Conservation (phyloP, 345 rosid genomes). For the Laguncularia racemosa region DNA sequence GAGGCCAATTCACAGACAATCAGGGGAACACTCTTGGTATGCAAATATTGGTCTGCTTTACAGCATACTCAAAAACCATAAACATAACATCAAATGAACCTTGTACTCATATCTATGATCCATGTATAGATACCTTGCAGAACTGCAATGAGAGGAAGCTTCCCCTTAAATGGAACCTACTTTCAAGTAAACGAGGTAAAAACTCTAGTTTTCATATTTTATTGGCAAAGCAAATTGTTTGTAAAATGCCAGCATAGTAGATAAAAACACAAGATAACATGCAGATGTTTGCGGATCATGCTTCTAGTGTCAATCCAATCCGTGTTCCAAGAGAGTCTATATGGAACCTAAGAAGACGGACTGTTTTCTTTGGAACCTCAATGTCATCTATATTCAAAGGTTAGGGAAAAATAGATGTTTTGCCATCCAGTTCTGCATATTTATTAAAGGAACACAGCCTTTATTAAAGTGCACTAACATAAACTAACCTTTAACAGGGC, state of each 20-base stretch:
- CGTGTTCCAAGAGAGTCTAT: slow-evolving; percentile 67
- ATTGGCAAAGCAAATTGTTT: not conserved
- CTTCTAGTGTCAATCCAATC: slow-evolving; percentile 67
- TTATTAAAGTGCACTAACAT: slow-evolving; percentile 12
- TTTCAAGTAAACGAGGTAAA: slow-evolving; percentile 91
- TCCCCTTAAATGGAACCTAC: slow-evolving; percentile 90
- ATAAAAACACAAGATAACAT: slow-evolving; percentile 9
- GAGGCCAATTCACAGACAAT: slow-evolving; percentile 69
- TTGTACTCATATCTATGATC: slow-evolving; percentile 12
- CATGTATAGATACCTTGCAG: slow-evolving; percentile 77
- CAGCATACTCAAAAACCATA: too few relatives aligned
- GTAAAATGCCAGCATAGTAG: slow-evolving; percentile 1
- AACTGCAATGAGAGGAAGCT: slow-evolving; percentile 95
- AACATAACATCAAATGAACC: too few relatives aligned
- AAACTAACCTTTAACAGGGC: slow-evolving; percentile 38
- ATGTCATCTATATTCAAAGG: slow-evolving; percentile 85
- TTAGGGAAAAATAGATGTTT: slow-evolving; percentile 15
- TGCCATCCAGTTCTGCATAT: not conserved
- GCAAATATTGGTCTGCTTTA: slow-evolving; percentile 12
- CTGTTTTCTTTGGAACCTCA: slow-evolving; percentile 87
- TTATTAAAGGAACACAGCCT: slow-evolving; percentile 7
- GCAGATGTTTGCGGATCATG: slow-evolving; percentile 90
- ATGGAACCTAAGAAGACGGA: slow-evolving; percentile 72
- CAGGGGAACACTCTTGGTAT: slow-evolving; percentile 85
- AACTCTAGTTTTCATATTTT: not conserved